Evolutionary conservation across 2,329 filamentous ascomycete genomes (phyloP).

Genomic region (Beauveria asiatica): DNA sequence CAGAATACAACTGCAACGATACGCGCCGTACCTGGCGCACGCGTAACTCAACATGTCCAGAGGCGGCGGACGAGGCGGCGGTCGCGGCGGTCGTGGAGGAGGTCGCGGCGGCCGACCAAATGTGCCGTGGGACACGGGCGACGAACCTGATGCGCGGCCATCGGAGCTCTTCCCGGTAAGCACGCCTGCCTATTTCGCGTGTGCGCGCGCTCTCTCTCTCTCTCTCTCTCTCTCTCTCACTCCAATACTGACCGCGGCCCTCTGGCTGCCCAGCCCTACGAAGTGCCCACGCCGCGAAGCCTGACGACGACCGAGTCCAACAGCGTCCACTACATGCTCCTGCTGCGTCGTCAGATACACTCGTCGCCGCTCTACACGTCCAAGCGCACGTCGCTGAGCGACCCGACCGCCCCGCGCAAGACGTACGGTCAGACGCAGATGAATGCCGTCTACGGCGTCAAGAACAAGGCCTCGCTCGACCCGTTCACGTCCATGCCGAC

Average conservation of each 20-base stretch:
- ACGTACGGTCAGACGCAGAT: slow-evolving; percentile 50
- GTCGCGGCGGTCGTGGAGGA: slow-evolving; percentile 41
- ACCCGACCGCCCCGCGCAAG: slow-evolving; percentile 31
- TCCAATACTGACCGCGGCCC: not conserved
- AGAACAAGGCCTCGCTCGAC: slow-evolving; percentile 47
- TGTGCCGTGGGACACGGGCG: slow-evolving; percentile 43
- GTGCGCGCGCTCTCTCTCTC: not conserved
- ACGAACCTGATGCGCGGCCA: slow-evolving; percentile 48
- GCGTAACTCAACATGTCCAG: slow-evolving; percentile 35
- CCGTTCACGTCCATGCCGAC: slow-evolving; percentile 51
- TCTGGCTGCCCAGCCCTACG: slow-evolving; percentile 33
- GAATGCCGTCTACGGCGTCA: slow-evolving; percentile 47
- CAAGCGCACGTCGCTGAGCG: slow-evolving; percentile 33
- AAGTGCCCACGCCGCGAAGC: slow-evolving; percentile 36
- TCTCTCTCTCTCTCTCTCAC: too few relatives aligned
- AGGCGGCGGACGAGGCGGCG: slow-evolving; percentile 43
- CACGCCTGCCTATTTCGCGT: not conserved
- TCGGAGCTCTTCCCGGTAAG: slow-evolving; percentile 52
- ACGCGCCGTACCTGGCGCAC: not conserved
- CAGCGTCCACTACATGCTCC: slow-evolving; percentile 42
- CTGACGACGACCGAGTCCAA: slow-evolving; percentile 37
- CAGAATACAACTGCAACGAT: not conserved
- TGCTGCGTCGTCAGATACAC: slow-evolving; percentile 49
- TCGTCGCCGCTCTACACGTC: slow-evolving; percentile 48
- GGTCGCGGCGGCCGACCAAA: slow-evolving; percentile 37